Base-by-base conservation (phyloP, 2,329 filamentous ascomycete genomes). In the Helotiales sp. region DNA sequence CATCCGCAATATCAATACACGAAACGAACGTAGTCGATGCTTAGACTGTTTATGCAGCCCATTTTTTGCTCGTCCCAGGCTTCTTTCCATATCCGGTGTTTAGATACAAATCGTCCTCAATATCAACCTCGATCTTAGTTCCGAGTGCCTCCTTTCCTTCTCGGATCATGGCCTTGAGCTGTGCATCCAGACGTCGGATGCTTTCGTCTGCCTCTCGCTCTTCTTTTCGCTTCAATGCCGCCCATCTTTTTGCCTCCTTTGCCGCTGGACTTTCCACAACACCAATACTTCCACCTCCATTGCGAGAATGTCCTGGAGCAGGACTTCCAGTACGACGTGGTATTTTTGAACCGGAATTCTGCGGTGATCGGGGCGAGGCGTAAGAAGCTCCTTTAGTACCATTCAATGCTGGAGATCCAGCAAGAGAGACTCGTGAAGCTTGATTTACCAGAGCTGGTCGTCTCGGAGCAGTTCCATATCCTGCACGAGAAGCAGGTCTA, bases 71-170 rank as follows among this genome's bases (percentile, higher is more conserved):
- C 33, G 34, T 38, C 29, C 34, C 9, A 25, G 42, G 30, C 10
- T 24, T 24, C 6, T 9, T 9, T 34, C 15, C 15, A 34, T 9
- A 34, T 34, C 31, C 19, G 25, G 13, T 29, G 3, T 33, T 29
- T 36, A 36, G n/a, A 36, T 54, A 54, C 17, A 50, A 47, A 40
- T 66, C 66, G 57, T 69, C 66, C 34, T 67, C 62, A 31, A 64
- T 62, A 47, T 67, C 66, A 27, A 69, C 63, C 40, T 65, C 63
- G 2, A 70, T 60, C 38, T 78, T 88, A 19, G 89, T 89, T 2
- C 88, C 93, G 17, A 99, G 75, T 1, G 95, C 95, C 72, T 95
- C 89, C 66, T 88, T 88, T 0, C 93, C 95, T 73, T 98, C 88
- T 1, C 87, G 81, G 54, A 99, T 96, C 89, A 99, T 91, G 31